Evolutionary conservation across 169 alveolate genomes (phyloP).

Genomic region (Cryptosporidium sp.): DNA sequence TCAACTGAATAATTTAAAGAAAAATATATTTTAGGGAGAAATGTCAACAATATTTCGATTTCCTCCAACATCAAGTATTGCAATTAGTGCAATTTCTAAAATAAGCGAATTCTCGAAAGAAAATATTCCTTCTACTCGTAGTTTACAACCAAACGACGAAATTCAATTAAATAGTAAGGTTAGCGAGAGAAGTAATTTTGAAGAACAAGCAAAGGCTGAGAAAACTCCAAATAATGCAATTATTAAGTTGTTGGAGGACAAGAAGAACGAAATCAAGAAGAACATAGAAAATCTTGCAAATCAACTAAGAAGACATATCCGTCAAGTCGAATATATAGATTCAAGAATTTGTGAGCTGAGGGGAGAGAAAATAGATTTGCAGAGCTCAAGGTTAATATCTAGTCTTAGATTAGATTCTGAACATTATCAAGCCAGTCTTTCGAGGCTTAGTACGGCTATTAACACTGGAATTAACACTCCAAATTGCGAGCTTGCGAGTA

Average conservation of each 20-base stretch:
- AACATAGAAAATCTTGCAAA: slow-evolving; percentile 15
- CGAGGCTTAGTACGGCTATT: slow-evolving; percentile 21
- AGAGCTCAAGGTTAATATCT: neutral
- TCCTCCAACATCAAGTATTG: slow-evolving; percentile 25
- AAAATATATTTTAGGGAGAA: neutral
- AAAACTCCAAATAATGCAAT: slow-evolving; percentile 5
- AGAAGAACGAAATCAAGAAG: slow-evolving; percentile 21
- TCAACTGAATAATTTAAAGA: neutral
- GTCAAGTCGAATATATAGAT: slow-evolving; percentile 60
- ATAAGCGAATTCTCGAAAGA: neutral
- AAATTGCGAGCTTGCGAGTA: slow-evolving; percentile 22
- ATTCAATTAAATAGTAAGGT: neutral
- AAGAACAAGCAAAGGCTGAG: neutral
- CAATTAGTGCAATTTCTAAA: slow-evolving; percentile 23
- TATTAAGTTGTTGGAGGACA: slow-evolving; percentile 21
- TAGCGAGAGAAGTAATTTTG: neutral
- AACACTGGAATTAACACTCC: slow-evolving; percentile 51
- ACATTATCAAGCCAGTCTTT: neutral
- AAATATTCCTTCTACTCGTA: neutral
- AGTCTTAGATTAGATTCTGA: neutral
- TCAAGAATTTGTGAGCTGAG: slow-evolving; percentile 32
- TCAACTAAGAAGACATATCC: slow-evolving; percentile 44
- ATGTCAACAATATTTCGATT: slow-evolving; percentile 36
- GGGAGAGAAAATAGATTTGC: neutral
- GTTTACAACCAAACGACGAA: neutral